These are phyloP conservation scores for Pyracantha coccinea DNA, from an alignment of 331 rosid genomes.

Conservation along the genomic window DNA sequence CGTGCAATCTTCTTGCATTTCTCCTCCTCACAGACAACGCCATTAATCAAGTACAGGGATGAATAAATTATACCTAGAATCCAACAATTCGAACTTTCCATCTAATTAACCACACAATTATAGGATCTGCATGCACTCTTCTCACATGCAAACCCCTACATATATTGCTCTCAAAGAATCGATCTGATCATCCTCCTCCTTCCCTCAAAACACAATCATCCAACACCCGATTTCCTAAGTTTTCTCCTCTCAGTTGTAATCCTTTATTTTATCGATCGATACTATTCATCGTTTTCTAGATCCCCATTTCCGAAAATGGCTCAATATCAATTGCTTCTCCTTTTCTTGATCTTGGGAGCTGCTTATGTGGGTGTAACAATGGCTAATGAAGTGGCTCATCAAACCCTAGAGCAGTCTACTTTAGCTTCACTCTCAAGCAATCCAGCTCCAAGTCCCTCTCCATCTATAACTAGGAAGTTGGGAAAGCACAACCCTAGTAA, in stretches of 20 bases:
- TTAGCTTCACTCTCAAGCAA: conserved; percentile 22
- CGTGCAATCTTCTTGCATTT: conserved; percentile 28
- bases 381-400: conserved; percentile 17
- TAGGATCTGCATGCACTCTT: conserved; percentile 19
- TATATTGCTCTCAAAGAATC: conserved; percentile 7
- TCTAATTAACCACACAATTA: conserved; percentile 27
- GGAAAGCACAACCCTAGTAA: conserved; percentile 35
- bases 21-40: conserved; percentile 37
- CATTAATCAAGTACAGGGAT: conserved; percentile 14
- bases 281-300: too few species aligned
- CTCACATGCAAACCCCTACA: conserved; percentile 7
- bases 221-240: not conserved
- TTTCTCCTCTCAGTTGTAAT: too few species aligned
- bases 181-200: not conserved
- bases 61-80: conserved; percentile 15
- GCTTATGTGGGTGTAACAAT: conserved; percentile 21
- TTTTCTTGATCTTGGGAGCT: conserved; percentile 36
- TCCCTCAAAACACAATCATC: conserved; percentile 10
- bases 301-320: conserved; percentile 32
- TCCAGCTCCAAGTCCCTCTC: conserved; percentile 25
- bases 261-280: too few species aligned
- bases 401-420: conserved; percentile 10
- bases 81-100: conserved; percentile 33
- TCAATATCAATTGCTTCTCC: conserved; percentile 14
- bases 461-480: conserved; percentile 32